phyloP scores from a whole-genome alignment of 306 rosid genomes.

The Gastrolobium bilobum region DNA sequence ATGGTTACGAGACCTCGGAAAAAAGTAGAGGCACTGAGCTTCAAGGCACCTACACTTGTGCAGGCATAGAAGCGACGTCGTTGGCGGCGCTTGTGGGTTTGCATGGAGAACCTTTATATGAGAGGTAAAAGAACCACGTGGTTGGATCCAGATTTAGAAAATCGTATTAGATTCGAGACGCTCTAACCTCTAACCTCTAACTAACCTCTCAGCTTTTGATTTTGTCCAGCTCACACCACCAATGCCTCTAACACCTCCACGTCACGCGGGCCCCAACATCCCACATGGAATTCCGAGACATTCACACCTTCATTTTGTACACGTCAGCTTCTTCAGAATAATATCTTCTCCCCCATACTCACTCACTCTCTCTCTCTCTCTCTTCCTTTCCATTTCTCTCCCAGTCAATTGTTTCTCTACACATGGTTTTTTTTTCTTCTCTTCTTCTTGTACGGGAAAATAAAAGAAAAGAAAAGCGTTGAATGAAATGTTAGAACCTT shows the following conservation, averaged over 20 bases:
- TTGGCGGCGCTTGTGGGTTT: constrained; percentile 28
- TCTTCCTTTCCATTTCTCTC: constrained; percentile 38
- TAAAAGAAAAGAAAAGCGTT: neutral
- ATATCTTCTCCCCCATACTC: constrained; percentile 63
- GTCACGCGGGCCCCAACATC: constrained; percentile 44
- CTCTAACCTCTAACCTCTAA: neutral
- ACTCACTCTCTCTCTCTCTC: neutral
- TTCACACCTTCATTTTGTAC: constrained; percentile 63
- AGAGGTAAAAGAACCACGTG: constrained; percentile 54
- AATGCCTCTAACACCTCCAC: constrained; percentile 42
- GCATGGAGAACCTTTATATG: constrained; percentile 34
- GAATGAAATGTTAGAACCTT: constrained; percentile 44
- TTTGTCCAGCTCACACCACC: constrained; percentile 53
- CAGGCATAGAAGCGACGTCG: neutral
- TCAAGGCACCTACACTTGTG: neutral
- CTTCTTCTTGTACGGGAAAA: neutral
- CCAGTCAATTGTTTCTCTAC: constrained; percentile 54
- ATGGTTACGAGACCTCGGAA: too few relatives aligned
- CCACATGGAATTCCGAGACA: constrained; percentile 50
- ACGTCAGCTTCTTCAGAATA: constrained; percentile 57
- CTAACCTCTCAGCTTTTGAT: constrained; percentile 59
- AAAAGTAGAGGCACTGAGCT: neutral
- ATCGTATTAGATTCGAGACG: constrained; percentile 52
- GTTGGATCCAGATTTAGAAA: constrained; percentile 41
- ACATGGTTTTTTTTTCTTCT: neutral